phyloP scores from a whole-genome alignment of 495 filamentous ascomycete genomes.

The Annulohypoxylon stygium region DNA sequence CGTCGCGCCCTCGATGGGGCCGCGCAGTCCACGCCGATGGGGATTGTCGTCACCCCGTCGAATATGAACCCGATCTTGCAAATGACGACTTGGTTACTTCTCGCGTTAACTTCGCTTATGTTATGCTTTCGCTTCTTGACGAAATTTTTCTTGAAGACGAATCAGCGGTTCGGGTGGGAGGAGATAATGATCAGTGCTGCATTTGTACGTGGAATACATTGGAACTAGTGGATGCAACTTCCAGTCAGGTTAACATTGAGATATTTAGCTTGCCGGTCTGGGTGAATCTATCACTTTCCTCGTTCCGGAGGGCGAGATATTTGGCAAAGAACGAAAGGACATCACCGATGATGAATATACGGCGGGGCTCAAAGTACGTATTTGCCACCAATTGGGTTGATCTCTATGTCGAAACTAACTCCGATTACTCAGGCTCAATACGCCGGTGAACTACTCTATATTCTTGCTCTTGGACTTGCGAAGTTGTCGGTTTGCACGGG shows the following conservation, averaged over 20 bases:
- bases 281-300: conserved; percentile 46
- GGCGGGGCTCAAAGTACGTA: conserved; percentile 41
- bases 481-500: conserved; percentile 46
- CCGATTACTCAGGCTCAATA: conserved; percentile 35
- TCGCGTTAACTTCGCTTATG: conserved; percentile 46
- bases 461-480: conserved; percentile 44
- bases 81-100: conserved; percentile 48
- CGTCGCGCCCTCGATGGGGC: conserved; percentile 32
- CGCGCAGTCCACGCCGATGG: conserved; percentile 23
- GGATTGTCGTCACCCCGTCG: conserved; percentile 41
- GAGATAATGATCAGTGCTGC: conserved; percentile 43
- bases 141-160: conserved; percentile 47
- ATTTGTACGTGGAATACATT: conserved; percentile 40
- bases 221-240: not conserved
- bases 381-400: not conserved
- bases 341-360: conserved; percentile 35
- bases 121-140: conserved; percentile 46
- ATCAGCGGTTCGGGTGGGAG: conserved; percentile 40
- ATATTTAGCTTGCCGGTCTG: conserved; percentile 39
- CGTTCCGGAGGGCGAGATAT: conserved; percentile 35
- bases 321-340: conserved; percentile 36
- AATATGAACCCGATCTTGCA: conserved; percentile 48
- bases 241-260: conserved; percentile 22
- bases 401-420: conserved; percentile 12
- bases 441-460: conserved; percentile 44